Base-by-base conservation (phyloP, 2,329 filamentous ascomycete species). In the Pestalotiopsis sp. region DNA sequence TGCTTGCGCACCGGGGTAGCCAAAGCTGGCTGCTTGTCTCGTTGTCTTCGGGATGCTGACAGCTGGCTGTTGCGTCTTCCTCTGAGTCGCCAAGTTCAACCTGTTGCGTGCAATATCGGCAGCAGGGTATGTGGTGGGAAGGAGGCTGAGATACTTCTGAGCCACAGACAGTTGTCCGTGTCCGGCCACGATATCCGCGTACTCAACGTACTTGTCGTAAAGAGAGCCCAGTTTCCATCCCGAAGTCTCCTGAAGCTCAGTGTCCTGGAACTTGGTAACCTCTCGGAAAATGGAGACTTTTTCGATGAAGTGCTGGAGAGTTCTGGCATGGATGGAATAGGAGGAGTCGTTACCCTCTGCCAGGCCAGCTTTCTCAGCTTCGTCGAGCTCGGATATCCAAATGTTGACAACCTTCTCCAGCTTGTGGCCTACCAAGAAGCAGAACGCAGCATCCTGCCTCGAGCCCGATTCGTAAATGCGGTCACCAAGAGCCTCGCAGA, bases 201-300 rank as follows among this genome's bases (percentile, higher is more conserved):
- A 99, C 81, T 99, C 96, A 35, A 92, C 91, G 77, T 99, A 99
- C 81, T 97, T 97, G 78, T 94, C 91, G 79, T 99, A 99, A 65
- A 99, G 84, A 2, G 91, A 86, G 48, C 90, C 87, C 68, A 99
- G 89, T 82, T 97, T 98, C 95, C 95, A 99, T 73, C 91, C 93
- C 1, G 90, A 90, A 10, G 88, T 85, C 73, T 93, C 88, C 60
- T 82, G 81, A 71, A 88, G 88, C 76, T 98, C 94, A 9, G 82
- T 80, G 77, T 99, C 96, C 74, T 92, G 84, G 83, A 98, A 99
- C 76, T 95, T 94, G 70, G 94, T 94, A 57, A 98, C 94, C 73
- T 96, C 89, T 66, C 96, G 91, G 89, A 99, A 99, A 66, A 99
- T 89, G 0, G 94, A 97, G 60, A 99, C 96, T 85, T 99, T 99